These are phyloP conservation scores for Tricholoma bakamatsutake DNA, from an alignment of 768 basidiomycete species.

Conservation along the genomic window DNA sequence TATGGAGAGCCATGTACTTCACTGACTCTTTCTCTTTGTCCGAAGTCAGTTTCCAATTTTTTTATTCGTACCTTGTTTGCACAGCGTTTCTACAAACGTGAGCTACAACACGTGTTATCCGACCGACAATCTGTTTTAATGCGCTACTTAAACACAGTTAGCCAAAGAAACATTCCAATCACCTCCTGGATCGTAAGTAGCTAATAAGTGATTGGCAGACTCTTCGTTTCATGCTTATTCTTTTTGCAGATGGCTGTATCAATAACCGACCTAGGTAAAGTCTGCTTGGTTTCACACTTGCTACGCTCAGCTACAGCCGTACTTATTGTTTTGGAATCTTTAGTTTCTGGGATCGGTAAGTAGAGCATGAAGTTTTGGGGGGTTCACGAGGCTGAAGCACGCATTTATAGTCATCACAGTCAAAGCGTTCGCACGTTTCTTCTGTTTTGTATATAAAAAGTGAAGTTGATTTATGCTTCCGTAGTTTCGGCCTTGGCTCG, in stretches of 20 bases:
- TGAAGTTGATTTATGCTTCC: neutral
- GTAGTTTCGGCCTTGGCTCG: slow-evolving; percentile 34
- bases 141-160: slow-evolving; percentile 26
- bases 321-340: neutral
- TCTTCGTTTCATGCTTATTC: neutral
- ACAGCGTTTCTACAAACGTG: slow-evolving; percentile 43
- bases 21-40: neutral
- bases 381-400: neutral
- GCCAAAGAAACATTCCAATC: slow-evolving; percentile 35
- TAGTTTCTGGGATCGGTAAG: slow-evolving; percentile 35
- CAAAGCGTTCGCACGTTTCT: slow-evolving; percentile 37
- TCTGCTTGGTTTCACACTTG: neutral
- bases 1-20: neutral
- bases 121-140: neutral
- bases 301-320: neutral
- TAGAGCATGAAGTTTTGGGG: neutral
- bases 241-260: slow-evolving; percentile 30
- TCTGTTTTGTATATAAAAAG: neutral
- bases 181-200: slow-evolving; percentile 43
- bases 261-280: slow-evolving; percentile 40
- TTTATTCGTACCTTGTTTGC: slow-evolving; percentile 48
- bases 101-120: slow-evolving; percentile 13
- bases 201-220: neutral
- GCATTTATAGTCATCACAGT: slow-evolving; percentile 39
- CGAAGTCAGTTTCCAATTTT: slow-evolving; percentile 43